Evolutionary conservation across 2,329 filamentous ascomycete species (phyloP).

Genomic region (Metarhizium rileyi): DNA sequence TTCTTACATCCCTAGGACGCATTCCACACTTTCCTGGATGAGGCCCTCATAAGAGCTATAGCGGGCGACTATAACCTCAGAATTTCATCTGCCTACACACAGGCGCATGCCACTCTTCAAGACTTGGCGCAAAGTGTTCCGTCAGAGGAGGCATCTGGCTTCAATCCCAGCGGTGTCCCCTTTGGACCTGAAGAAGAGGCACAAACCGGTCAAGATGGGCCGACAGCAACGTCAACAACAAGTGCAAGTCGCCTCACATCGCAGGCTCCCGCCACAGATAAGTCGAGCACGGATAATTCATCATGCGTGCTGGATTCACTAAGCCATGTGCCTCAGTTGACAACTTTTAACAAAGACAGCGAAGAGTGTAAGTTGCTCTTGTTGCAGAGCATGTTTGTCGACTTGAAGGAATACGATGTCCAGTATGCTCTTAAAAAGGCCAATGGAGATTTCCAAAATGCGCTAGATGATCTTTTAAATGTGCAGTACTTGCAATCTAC

Average conservation of each 20-base stretch:
- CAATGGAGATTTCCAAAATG: slow-evolving; percentile 54
- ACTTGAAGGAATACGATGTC: slow-evolving; percentile 56
- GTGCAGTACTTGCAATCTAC: slow-evolving; percentile 66
- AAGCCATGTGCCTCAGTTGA: slow-evolving; percentile 18
- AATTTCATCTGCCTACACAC: slow-evolving; percentile 38
- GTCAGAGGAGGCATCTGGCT: slow-evolving; percentile 61
- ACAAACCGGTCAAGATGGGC: neutral
- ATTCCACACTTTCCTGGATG: slow-evolving; percentile 67
- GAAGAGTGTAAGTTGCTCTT: slow-evolving; percentile 52
- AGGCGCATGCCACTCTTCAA: slow-evolving; percentile 52
- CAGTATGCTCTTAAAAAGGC: slow-evolving; percentile 57
- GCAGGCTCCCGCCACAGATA: slow-evolving; percentile 16
- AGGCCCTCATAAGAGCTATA: slow-evolving; percentile 68
- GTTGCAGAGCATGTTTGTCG: slow-evolving; percentile 63
- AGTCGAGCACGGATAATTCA: slow-evolving; percentile 16
- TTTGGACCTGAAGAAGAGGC: slow-evolving; percentile 23
- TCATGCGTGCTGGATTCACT: slow-evolving; percentile 14
- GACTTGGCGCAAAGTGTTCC: slow-evolving; percentile 53
- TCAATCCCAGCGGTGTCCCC: slow-evolving; percentile 67
- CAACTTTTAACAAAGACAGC: slow-evolving; percentile 30
- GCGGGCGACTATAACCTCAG: slow-evolving; percentile 61
- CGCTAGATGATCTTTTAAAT: slow-evolving; percentile 74
- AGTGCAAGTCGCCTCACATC: slow-evolving; percentile 19
- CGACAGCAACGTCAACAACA: slow-evolving; percentile 15
- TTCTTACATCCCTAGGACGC: slow-evolving; percentile 41